A percentile compares a stretch with the other conserved stretches of the same genome.
These are phyloP conservation scores for Castanea crenata DNA, from an alignment of 306 rosid genomes.

Conservation along the genomic window DNA sequence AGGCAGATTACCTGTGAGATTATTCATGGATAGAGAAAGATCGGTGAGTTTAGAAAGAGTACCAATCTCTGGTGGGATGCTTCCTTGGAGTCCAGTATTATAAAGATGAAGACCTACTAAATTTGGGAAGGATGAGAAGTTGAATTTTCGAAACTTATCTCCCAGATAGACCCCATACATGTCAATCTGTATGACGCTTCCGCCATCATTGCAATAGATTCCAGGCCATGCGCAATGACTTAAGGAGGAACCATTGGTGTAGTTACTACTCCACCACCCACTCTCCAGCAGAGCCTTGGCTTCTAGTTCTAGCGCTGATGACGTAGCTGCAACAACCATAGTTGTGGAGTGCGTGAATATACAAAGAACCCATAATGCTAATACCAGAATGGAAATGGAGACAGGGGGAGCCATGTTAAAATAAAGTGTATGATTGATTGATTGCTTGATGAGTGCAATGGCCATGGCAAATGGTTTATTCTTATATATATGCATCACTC, in stretches of 20 bases:
- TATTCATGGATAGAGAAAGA: not conserved
- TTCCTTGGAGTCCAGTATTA: not conserved
- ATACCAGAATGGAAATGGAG: too few species aligned
- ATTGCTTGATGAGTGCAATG: too few species aligned
- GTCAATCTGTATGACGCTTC: not conserved
- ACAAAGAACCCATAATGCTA: too few species aligned
- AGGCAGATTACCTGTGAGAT: not conserved
- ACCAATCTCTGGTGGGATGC: not conserved
- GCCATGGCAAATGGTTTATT: too few species aligned
- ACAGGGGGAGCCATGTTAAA: too few species aligned
- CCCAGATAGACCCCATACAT: fast-evolving
- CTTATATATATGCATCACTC: too few species aligned
- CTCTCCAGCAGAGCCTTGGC: too few species aligned
- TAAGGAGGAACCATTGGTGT: not conserved
- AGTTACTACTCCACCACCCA: too few species aligned
- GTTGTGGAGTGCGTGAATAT: too few species aligned
- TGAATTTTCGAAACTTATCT: not conserved
- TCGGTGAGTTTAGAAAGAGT: not conserved
- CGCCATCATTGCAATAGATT: not conserved
- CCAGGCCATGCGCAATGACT: not conserved
- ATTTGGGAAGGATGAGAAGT: not conserved
- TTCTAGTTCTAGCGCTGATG: too few species aligned
- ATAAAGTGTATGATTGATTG: too few species aligned
- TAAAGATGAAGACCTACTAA: not conserved
- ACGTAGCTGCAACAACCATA: too few species aligned